phyloP scores from a whole-genome alignment of 2,329 filamentous ascomycete genomes.

The Zymoseptoria ardabiliae region DNA sequence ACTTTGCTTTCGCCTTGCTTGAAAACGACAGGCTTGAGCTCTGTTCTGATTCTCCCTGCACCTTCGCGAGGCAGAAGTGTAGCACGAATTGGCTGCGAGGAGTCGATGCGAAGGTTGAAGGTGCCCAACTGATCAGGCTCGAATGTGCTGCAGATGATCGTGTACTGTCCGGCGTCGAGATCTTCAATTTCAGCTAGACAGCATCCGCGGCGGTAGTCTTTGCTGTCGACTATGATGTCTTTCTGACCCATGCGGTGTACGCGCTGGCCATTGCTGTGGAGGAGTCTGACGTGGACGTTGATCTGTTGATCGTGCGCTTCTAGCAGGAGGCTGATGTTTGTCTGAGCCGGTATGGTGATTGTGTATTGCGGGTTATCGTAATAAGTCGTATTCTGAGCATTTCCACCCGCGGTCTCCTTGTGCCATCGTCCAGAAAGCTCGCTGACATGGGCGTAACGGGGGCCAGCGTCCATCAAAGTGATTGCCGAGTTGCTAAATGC shows the following conservation, averaged over 20 bases:
- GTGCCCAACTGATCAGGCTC: constrained; percentile 67
- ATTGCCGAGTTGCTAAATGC: constrained; percentile 65
- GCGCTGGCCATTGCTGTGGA: constrained; percentile 68
- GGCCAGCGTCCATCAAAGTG: constrained; percentile 52
- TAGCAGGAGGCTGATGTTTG: constrained; percentile 65
- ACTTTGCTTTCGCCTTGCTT: constrained; percentile 45
- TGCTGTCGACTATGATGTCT: constrained; percentile 74
- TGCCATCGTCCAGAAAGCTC: constrained; percentile 65
- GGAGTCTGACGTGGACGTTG: constrained; percentile 75
- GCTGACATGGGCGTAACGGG: constrained; percentile 53
- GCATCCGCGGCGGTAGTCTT: constrained; percentile 79
- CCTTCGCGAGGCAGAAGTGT: constrained; percentile 61
- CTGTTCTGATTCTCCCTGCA: constrained; percentile 63
- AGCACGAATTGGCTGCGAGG: constrained; percentile 50
- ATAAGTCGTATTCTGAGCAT: constrained; percentile 67
- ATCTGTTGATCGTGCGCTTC: constrained; percentile 60
- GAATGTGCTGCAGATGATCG: constrained; percentile 84
- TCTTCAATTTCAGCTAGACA: constrained; percentile 57
- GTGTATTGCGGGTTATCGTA: constrained; percentile 82
- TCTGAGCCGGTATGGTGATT: constrained; percentile 50
- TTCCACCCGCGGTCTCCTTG: constrained; percentile 73
- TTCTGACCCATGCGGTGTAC: constrained; percentile 62
- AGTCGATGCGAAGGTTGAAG: constrained; percentile 70
- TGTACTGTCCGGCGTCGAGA: constrained; percentile 70
- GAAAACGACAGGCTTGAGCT: constrained; percentile 49